Conservation (phyloP, 805 yeast genomes). For the Zygosaccharomyces pseudorouxii region DNA sequence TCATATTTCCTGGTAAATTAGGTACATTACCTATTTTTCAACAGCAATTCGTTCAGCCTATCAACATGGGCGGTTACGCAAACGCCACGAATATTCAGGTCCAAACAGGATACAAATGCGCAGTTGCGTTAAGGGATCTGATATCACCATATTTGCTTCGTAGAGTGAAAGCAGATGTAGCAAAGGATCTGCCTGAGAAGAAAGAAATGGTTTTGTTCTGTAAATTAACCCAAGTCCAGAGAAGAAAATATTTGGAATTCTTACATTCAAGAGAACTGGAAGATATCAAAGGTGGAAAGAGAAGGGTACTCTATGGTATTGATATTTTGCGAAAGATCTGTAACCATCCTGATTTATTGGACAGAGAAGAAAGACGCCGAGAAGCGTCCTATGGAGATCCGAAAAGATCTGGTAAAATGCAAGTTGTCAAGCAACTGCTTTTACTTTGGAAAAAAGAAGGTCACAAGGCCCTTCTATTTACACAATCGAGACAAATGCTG, state of each 20-base stretch:
- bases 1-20: slow-evolving; percentile 87
- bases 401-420: slow-evolving; percentile 78
- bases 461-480: slow-evolving; percentile 77
- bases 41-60: slow-evolving; percentile 86
- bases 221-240: slow-evolving; percentile 71
- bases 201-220: slow-evolving; percentile 93
- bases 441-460: slow-evolving; percentile 72
- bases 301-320: slow-evolving; percentile 84
- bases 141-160: slow-evolving; percentile 86
- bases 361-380: slow-evolving; percentile 36
- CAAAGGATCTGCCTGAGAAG: slow-evolving; percentile 88
- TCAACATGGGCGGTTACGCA: slow-evolving; percentile 96
- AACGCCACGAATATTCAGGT: slow-evolving; percentile 95
- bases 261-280: slow-evolving; percentile 69
- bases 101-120: slow-evolving; percentile 94
- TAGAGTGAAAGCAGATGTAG: slow-evolving; percentile 89
- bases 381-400: slow-evolving; percentile 50
- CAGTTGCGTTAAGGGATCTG: slow-evolving; percentile 80
- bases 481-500: slow-evolving; percentile 93
- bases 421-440: slow-evolving; percentile 72
- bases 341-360: slow-evolving; percentile 88
- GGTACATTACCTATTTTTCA: slow-evolving; percentile 96
- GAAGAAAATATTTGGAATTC: slow-evolving; percentile 67
- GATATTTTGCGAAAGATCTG: slow-evolving; percentile 88
- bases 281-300: slow-evolving; percentile 66